These are phyloP conservation scores for Trametes cubensis DNA, from an alignment of 768 basidiomycete species.

Conservation along the genomic window DNA sequence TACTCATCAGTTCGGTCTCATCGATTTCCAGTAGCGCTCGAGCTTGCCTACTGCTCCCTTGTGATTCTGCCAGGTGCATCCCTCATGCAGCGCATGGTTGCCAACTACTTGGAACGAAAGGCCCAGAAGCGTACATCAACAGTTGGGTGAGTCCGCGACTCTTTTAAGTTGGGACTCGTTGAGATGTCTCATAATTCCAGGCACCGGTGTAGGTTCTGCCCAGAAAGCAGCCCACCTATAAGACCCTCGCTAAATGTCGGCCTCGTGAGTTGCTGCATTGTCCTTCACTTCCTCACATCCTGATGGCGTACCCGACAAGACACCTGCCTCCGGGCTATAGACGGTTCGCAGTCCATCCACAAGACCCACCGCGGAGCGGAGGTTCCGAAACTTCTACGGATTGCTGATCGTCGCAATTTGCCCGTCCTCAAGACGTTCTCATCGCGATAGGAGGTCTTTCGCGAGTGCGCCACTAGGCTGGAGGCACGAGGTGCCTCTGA, in stretches of 20 bases:
- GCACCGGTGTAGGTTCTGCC: not conserved
- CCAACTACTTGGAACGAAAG: too few species aligned
- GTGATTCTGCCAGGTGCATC: too few species aligned
- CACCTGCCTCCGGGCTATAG: not conserved
- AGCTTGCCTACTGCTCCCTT: too few species aligned
- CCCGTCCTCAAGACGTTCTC: not conserved
- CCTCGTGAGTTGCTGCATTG: not conserved
- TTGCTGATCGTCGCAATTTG: not conserved
- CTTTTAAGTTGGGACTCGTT: not conserved
- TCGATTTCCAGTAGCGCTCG: too few species aligned
- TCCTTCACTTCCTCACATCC: not conserved
- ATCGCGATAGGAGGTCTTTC: not conserved
- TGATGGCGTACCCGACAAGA: not conserved
- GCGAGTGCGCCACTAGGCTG: not conserved
- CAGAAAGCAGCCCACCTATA: not conserved
- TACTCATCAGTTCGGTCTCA: too few species aligned
- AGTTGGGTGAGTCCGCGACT: not conserved
- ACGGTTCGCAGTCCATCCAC: not conserved
- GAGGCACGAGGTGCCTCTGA: slow-evolving; percentile 2
- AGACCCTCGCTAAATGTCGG: too few species aligned
- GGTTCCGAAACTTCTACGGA: not conserved
- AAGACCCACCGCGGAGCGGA: not conserved
- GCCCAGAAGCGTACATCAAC: too few species aligned
- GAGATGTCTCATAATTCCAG: not conserved
- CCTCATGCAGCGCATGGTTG: too few species aligned